These are phyloP conservation scores for Shiraia sp. DNA, from an alignment of 2,329 filamentous ascomycete species.

Conservation along the genomic window DNA sequence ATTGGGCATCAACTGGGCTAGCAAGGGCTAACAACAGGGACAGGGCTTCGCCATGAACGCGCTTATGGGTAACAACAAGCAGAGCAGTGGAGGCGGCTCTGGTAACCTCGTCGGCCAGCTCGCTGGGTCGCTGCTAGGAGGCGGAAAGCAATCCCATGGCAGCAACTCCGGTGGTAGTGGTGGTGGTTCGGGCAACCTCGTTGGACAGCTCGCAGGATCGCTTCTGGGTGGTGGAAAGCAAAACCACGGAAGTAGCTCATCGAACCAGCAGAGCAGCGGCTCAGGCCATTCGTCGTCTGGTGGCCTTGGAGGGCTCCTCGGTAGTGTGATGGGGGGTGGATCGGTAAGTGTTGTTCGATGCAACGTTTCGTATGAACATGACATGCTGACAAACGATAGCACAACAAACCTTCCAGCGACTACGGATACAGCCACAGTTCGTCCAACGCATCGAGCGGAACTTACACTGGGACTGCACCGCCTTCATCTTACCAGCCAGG, in stretches of 20 bases:
- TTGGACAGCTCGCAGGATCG: constrained; percentile 60
- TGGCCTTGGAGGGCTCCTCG: constrained; percentile 35
- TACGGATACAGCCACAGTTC: constrained; percentile 63
- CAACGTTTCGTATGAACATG: background rate
- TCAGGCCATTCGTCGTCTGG: constrained; percentile 18
- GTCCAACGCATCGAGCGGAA: constrained; percentile 52
- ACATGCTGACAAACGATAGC: constrained; percentile 21
- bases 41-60: constrained; percentile 66
- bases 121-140: constrained; percentile 53
- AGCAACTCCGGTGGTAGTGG: constrained; percentile 32
- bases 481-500: constrained; percentile 62
- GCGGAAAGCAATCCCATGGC: constrained; percentile 40
- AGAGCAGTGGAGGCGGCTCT: constrained; percentile 39
- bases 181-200: constrained; percentile 46
- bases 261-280: constrained; percentile 49
- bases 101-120: constrained; percentile 56
- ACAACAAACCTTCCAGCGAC: constrained; percentile 47
- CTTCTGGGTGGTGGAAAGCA: constrained; percentile 46
- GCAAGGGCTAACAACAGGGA: constrained; percentile 25
- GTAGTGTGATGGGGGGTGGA: constrained; percentile 42
- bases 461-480: constrained; percentile 67
- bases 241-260: constrained; percentile 48
- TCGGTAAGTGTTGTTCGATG: constrained; percentile 30
- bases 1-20: constrained; percentile 5
- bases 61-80: constrained; percentile 48